Evolutionary conservation across 73 alveolate species (phyloP).

Genomic region (Durusdinium trenchii): DNA sequence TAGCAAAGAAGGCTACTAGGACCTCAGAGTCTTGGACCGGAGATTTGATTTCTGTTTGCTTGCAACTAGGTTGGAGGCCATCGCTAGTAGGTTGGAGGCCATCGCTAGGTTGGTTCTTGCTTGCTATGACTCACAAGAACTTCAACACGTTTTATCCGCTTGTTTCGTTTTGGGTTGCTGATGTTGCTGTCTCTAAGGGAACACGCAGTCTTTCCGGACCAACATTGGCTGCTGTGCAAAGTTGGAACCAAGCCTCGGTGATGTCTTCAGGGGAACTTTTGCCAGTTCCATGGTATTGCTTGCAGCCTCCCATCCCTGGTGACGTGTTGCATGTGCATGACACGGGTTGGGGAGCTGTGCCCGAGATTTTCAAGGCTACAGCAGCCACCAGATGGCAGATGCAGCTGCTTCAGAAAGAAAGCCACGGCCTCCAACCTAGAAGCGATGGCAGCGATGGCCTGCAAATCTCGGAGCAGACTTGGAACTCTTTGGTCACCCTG

Average conservation of each 20-base stretch:
- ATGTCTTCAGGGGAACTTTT: neutral
- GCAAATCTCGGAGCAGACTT: neutral
- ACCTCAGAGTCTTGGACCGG: too few species aligned
- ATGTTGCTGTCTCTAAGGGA: neutral
- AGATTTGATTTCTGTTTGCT: too few species aligned
- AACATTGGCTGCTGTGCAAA: neutral
- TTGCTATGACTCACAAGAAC: too few species aligned
- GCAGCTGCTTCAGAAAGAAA: too few species aligned
- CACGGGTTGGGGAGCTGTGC: constrained; percentile 58
- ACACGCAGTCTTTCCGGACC: neutral
- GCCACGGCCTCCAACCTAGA: too few species aligned
- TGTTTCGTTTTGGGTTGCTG: neutral
- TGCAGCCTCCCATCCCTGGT: neutral
- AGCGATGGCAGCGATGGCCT: neutral
- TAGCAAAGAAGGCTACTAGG: too few species aligned
- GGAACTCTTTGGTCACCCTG: constrained; percentile 15
- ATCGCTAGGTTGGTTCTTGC: too few species aligned
- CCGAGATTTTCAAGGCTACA: constrained; percentile 37
- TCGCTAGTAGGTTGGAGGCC: too few species aligned
- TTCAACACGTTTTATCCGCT: too few species aligned
- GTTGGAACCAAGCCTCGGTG: neutral
- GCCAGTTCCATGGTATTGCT: neutral
- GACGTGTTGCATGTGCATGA: neutral
- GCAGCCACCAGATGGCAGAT: too few species aligned
- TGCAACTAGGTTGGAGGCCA: too few species aligned